These are phyloP conservation scores for Ogataea thermomethanolica DNA, from an alignment of 805 yeast species.

Conservation along the genomic window DNA sequence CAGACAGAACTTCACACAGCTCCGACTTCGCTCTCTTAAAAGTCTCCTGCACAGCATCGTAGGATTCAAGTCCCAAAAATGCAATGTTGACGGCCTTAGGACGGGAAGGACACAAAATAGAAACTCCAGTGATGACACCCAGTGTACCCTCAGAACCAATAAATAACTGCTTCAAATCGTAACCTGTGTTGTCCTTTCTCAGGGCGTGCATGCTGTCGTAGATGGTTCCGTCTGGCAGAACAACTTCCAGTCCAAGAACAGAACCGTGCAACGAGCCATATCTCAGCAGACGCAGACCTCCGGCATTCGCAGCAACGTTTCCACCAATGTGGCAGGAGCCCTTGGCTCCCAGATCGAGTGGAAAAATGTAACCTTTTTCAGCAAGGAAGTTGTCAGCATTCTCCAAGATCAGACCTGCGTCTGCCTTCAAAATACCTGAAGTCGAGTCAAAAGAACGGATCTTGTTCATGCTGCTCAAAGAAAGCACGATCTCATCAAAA, in stretches of 20 bases:
- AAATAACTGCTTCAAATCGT: constrained; percentile 85
- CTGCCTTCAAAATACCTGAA: constrained; percentile 83
- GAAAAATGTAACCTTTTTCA: constrained; percentile 86
- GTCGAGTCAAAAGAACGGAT: constrained; percentile 77
- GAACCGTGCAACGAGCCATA: constrained; percentile 93
- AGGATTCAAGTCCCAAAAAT: constrained; percentile 75
- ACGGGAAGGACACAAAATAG: constrained; percentile 84
- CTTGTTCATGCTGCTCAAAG: constrained; percentile 67
- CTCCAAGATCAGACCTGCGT: constrained; percentile 88
- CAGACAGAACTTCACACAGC: constrained; percentile 81
- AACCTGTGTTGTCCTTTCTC: constrained; percentile 94
- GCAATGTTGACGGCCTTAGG: constrained; percentile 87
- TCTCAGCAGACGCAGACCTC: constrained; percentile 82
- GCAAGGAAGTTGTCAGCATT: constrained; percentile 74
- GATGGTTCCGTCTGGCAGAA: constrained; percentile 85
- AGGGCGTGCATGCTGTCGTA: constrained; percentile 77
- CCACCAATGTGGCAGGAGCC: constrained; percentile 98
- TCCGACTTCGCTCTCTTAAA: constrained; percentile 76
- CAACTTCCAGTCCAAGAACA: constrained; percentile 88
- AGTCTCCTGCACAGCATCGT: constrained; percentile 78
- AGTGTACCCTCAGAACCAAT: constrained; percentile 94
- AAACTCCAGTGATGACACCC: constrained; percentile 87
- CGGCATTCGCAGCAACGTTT: constrained; percentile 92
- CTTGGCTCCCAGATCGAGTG: constrained; percentile 92
- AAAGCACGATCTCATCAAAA: constrained; percentile 82